Conservation (phyloP, 768 basidiomycete genomes). For the Kwoniella sp. region DNA sequence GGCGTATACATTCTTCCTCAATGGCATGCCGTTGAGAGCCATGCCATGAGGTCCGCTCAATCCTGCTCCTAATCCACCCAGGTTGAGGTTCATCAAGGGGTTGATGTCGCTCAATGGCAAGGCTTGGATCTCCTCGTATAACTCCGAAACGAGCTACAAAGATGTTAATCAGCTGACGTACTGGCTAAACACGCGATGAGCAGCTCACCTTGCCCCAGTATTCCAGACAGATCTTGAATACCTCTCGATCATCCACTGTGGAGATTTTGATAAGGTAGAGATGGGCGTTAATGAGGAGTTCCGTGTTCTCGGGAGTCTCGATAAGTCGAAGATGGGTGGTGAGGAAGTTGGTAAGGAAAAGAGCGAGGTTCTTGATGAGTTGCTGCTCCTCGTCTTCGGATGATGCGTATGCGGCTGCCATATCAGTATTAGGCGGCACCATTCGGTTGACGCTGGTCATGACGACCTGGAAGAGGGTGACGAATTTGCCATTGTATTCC, state of each 20-base stretch:
- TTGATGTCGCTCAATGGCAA: slow-evolving; percentile 80
- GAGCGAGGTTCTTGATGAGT: slow-evolving; percentile 90
- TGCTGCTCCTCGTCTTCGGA: slow-evolving; percentile 92
- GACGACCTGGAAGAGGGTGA: slow-evolving; percentile 94
- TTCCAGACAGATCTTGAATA: slow-evolving; percentile 98
- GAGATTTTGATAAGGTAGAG: slow-evolving; percentile 98
- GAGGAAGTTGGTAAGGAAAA: slow-evolving; percentile 97
- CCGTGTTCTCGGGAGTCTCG: slow-evolving; percentile 84
- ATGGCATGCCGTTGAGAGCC: slow-evolving; percentile 57
- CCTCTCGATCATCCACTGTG: slow-evolving; percentile 96
- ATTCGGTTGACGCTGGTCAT: slow-evolving; percentile 97
- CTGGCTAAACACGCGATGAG: background rate
- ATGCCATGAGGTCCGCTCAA: slow-evolving; percentile 49
- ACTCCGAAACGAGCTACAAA: slow-evolving; percentile 81
- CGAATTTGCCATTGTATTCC: slow-evolving; percentile 97
- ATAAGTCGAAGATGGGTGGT: slow-evolving; percentile 90
- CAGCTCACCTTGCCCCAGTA: slow-evolving; percentile 66
- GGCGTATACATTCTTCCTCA: slow-evolving; percentile 91
- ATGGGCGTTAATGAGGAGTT: slow-evolving; percentile 93
- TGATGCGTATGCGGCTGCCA: slow-evolving; percentile 84
- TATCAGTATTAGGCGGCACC: slow-evolving; percentile 90
- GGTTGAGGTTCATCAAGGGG: slow-evolving; percentile 71
- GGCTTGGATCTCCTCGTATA: slow-evolving; percentile 95
- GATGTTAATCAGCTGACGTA: slow-evolving; percentile 4
- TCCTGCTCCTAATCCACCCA: slow-evolving; percentile 63